Conservation (phyloP, 2,329 filamentous ascomycete genomes). For the Chaetomiaceae sp. region DNA sequence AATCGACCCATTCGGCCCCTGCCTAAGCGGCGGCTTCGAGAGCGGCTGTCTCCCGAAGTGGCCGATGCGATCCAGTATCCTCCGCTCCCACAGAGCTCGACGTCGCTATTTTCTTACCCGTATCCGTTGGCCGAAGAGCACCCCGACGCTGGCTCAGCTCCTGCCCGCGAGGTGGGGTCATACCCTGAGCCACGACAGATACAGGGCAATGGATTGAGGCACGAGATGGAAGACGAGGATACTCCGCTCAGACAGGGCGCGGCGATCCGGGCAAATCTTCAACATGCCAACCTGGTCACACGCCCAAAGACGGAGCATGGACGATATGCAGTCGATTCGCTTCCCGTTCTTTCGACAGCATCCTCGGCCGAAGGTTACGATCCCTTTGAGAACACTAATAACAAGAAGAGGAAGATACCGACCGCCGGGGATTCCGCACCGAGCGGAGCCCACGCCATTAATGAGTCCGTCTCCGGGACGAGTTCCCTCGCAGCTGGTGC, state of each 20-base stretch:
- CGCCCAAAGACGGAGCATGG: conserved; percentile 42
- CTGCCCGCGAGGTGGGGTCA: conserved; percentile 29
- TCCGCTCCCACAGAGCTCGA: conserved; percentile 62
- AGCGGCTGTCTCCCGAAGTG: conserved; percentile 79
- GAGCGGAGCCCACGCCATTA: conserved; percentile 38
- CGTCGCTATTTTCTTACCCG: conserved; percentile 73
- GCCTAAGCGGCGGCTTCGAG: conserved; percentile 81
- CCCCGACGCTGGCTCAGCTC: conserved; percentile 26
- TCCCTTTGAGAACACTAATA: conserved; percentile 96
- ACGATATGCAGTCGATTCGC: conserved; percentile 43
- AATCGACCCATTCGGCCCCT: conserved; percentile 90
- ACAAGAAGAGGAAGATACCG: conserved; percentile 98
- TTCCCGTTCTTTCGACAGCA: conserved; percentile 61
- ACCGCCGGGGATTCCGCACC: conserved; percentile 67
- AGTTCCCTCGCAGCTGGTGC: conserved; percentile 32
- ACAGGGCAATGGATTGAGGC: conserved; percentile 51
- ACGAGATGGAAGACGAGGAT: conserved; percentile 60
- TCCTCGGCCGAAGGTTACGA: conserved; percentile 85
- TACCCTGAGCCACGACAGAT: conserved; percentile 32
- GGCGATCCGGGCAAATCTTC: conserved; percentile 44
- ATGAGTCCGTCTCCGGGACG: conserved; percentile 30
- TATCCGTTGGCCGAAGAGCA: conserved; percentile 51
- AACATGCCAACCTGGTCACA: conserved; percentile 39
- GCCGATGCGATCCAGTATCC: conserved; percentile 80
- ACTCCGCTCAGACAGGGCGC: conserved; percentile 37